These are phyloP conservation scores for Alternaria alternata DNA, from an alignment of 2,329 filamentous ascomycete genomes.

Conservation along the genomic window DNA sequence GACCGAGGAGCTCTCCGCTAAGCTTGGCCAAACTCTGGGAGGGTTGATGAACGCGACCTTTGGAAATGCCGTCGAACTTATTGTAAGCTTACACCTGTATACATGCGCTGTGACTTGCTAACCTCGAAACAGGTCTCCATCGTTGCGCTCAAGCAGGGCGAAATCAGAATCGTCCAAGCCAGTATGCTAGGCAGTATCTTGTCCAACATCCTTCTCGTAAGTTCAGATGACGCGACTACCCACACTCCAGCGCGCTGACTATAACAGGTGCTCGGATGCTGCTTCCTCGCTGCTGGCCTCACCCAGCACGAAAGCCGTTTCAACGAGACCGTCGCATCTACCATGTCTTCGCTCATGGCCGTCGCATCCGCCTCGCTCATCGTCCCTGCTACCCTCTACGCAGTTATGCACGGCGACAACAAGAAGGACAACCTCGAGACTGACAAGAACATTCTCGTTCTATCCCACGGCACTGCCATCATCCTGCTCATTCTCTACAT, in stretches of 20 bases:
- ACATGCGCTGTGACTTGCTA: conserved; percentile 7
- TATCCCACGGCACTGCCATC: conserved; percentile 63
- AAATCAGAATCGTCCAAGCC: conserved; percentile 96
- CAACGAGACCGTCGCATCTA: conserved; percentile 79
- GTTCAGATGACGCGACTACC: conserved; percentile 31
- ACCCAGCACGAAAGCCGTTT: conserved; percentile 62
- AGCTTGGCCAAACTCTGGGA: conserved; percentile 76
- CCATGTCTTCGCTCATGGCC: conserved; percentile 70
- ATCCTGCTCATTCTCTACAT: conserved; percentile 63
- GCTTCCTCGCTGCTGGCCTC: conserved; percentile 61
- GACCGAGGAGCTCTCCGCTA: conserved; percentile 77
- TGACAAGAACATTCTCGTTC: conserved; percentile 58
- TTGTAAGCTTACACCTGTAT: conserved; percentile 57
- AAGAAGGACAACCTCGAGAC: conserved; percentile 48
- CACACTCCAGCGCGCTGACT: conserved; percentile 52
- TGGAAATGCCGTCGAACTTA: conserved; percentile 81
- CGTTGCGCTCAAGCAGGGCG: conserved; percentile 81
- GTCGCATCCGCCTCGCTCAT: conserved; percentile 63
- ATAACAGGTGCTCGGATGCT: conserved; percentile 63
- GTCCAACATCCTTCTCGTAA: conserved; percentile 85
- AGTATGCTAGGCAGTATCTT: conserved; percentile 97
- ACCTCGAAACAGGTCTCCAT: conserved; percentile 75
- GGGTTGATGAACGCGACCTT: conserved; percentile 80
- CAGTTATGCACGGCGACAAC: conserved; percentile 54
- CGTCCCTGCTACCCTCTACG: conserved; percentile 63